Evolutionary conservation across 2,329 filamentous ascomycete genomes (phyloP).

Genomic region (Xenoacremonium recifei): DNA sequence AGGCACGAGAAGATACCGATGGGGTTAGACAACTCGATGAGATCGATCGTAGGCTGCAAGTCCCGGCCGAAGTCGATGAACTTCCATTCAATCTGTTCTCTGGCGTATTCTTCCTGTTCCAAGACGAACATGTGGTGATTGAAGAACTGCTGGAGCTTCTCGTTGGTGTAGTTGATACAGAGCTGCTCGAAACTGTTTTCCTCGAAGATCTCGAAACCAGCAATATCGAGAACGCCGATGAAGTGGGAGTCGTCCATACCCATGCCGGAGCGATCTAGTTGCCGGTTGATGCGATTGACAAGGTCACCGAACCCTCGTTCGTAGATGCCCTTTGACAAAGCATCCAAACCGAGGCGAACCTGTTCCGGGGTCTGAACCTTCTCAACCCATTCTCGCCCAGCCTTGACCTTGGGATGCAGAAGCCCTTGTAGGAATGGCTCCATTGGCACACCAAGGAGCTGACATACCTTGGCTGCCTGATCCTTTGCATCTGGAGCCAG

Average conservation of each 20-base stretch:
- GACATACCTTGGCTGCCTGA: constrained; percentile 76
- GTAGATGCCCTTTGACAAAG: constrained; percentile 94
- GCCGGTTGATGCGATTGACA: constrained; percentile 85
- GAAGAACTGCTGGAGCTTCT: constrained; percentile 99
- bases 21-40: constrained; percentile 93
- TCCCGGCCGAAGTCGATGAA: constrained; percentile 99
- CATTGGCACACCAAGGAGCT: constrained; percentile 76
- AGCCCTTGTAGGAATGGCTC: constrained; percentile 87
- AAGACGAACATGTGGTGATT: constrained; percentile 99
- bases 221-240: constrained; percentile 97
- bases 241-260: constrained; percentile 88
- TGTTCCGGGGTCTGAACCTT: constrained; percentile 98
- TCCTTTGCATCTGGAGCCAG: constrained; percentile 72
- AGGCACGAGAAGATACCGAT: constrained; percentile 99
- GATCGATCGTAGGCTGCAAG: constrained; percentile 93
- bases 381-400: constrained; percentile 96
- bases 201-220: constrained; percentile 98
- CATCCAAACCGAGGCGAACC: constrained; percentile 85
- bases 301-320: constrained; percentile 93
- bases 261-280: constrained; percentile 82
- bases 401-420: constrained; percentile 90
- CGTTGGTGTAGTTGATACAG: constrained; percentile 99
- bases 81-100: constrained; percentile 98
- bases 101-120: constrained; percentile 95
- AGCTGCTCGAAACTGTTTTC: constrained; percentile 98